Conservation (phyloP, 495 filamentous ascomycete species). For the Lindgomyces ingoldianus region DNA sequence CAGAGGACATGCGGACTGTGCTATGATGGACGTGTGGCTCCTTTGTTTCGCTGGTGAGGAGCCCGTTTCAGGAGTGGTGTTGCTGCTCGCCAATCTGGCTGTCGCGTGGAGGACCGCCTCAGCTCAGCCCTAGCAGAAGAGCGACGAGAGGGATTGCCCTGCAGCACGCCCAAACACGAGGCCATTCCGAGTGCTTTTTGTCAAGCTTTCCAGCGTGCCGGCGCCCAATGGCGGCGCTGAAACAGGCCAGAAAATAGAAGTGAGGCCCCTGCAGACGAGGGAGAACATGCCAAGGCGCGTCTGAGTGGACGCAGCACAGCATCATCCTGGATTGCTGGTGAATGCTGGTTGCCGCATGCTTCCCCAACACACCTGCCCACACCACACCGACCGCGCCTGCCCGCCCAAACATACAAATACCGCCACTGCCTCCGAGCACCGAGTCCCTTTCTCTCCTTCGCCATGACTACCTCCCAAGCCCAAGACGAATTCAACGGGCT, state of each 20-base stretch:
- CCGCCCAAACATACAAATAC: constrained; percentile 29
- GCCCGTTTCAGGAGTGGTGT: constrained; percentile 22
- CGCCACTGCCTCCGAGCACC: neutral
- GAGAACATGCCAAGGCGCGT: neutral
- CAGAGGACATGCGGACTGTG: neutral
- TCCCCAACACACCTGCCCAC: constrained; percentile 16
- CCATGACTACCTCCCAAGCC: constrained; percentile 54
- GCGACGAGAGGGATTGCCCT: constrained; percentile 7
- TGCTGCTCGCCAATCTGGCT: constrained; percentile 23
- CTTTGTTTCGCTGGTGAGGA: constrained; percentile 23
- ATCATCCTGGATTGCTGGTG: neutral
- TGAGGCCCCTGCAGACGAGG: neutral
- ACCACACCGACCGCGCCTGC: neutral
- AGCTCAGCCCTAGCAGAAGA: constrained; percentile 19
- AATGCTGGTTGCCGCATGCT: neutral
- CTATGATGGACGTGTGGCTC: constrained; percentile 1
- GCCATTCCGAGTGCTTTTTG: neutral
- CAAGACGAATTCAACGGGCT: constrained; percentile 85
- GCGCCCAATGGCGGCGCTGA: constrained; percentile 21
- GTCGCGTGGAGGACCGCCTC: neutral
- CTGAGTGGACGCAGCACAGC: neutral
- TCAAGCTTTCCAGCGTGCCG: constrained; percentile 25
- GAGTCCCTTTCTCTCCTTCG: constrained; percentile 23
- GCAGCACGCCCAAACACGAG: neutral
- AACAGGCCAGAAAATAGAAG: constrained; percentile 13